Percentiles rank a stretch among this genome's conserved stretches.
phyloP scores from a whole-genome alignment of 2,329 filamentous ascomycete genomes.

The Aureobasidium sp. region DNA sequence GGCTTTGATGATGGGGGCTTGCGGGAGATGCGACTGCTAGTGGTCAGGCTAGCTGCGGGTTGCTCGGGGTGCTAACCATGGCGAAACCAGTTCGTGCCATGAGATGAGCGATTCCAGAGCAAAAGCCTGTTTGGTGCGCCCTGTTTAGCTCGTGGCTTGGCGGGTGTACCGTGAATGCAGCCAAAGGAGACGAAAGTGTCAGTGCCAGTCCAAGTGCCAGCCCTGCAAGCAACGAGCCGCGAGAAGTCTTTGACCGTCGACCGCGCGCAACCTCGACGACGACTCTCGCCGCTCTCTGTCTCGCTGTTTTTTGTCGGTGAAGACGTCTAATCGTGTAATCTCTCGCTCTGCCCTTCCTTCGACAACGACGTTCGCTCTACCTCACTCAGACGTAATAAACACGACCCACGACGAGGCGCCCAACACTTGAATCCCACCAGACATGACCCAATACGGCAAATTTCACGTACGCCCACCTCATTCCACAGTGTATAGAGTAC shows the following conservation, averaged over 20 bases:
- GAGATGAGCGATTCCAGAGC: too few relatives aligned
- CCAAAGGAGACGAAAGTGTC: neutral
- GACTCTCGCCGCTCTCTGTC: neutral
- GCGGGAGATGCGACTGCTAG: neutral
- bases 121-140: neutral
- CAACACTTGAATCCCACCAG: neutral
- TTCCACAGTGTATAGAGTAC: neutral
- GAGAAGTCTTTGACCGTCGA: neutral
- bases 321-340: neutral
- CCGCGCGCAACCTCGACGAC: neutral
- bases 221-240: neutral
- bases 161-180: neutral
- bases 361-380: neutral
- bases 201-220: neutral
- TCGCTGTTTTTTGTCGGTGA: too few relatives aligned
- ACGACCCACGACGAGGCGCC: neutral
- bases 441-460: slow-evolving; percentile 25
- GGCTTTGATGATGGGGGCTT: too few relatives aligned
- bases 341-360: neutral
- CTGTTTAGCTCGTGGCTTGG: neutral
- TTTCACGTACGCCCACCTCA: slow-evolving; percentile 19
- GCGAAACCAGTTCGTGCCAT: neutral
- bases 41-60: neutral
- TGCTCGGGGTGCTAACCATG: neutral
- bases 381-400: neutral